phyloP scores from a whole-genome alignment of 345 rosid genomes.

The Psidium guajava region DNA sequence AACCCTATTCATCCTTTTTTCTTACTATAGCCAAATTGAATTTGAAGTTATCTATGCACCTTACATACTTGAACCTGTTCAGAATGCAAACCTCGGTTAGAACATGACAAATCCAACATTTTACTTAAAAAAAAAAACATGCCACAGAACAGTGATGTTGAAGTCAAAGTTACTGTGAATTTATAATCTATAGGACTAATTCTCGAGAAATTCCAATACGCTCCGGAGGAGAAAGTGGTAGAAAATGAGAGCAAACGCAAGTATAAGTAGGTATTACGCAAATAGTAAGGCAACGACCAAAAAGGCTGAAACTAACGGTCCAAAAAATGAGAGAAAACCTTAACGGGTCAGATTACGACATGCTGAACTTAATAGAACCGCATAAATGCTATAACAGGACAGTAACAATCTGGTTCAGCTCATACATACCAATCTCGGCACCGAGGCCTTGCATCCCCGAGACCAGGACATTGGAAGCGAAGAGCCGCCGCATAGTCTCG shows the following conservation, averaged over 20 bases:
- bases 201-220: not conserved
- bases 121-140: not conserved
- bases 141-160: not conserved
- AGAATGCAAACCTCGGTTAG: not conserved
- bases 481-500: slow-evolving; percentile 92
- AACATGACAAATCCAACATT: not conserved
- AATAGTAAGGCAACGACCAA: not conserved
- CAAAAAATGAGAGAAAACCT: not conserved
- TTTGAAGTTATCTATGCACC: not conserved
- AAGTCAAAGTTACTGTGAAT: not conserved
- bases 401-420: not conserved
- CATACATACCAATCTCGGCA: slow-evolving; percentile 68
- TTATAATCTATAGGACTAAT: not conserved
- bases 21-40: not conserved
- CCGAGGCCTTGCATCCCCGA: slow-evolving; percentile 95
- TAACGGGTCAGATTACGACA: not conserved
- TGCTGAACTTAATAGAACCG: not conserved
- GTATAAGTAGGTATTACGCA: not conserved
- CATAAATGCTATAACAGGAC: not conserved
- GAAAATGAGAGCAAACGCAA: not conserved
- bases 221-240: not conserved
- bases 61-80: not conserved
- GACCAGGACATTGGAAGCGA: slow-evolving; percentile 72
- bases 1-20: not conserved
- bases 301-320: not conserved